phyloP scores from a whole-genome alignment of 352 stramenopile genomes.

The Globisporangium carolinianum region DNA sequence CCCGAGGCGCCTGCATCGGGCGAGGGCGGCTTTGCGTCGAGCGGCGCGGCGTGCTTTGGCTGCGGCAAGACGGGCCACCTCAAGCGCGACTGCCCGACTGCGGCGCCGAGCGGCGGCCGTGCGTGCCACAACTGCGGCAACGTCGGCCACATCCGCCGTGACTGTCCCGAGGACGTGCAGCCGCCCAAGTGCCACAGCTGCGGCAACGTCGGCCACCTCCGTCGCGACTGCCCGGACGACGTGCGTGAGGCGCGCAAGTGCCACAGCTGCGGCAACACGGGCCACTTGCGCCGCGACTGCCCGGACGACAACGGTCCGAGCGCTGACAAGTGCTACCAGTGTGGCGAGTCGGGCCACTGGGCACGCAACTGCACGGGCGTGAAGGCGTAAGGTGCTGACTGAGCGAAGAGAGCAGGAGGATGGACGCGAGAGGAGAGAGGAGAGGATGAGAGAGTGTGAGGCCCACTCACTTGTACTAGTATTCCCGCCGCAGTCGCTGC shows the following conservation, averaged over 20 bases:
- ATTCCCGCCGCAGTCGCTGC: conserved; percentile 25
- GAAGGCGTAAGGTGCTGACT: conserved; percentile 33
- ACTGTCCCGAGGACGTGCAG: conserved; percentile 69
- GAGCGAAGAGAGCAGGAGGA: conserved; percentile 27
- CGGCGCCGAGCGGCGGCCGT: conserved; percentile 20
- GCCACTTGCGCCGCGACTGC: conserved; percentile 75
- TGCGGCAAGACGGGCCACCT: conserved; percentile 77
- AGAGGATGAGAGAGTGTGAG: conserved; percentile 17
- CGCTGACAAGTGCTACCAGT: conserved; percentile 82
- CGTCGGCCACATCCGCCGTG: conserved; percentile 65
- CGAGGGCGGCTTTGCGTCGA: conserved; percentile 25
- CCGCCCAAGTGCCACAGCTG: conserved; percentile 82
- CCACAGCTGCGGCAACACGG: conserved; percentile 62
- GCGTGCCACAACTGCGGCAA: conserved; percentile 83
- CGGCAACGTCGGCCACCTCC: conserved; percentile 57
- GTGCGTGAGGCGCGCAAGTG: conserved; percentile 64
- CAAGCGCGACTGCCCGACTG: conserved; percentile 72
- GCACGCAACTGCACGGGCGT: conserved; percentile 65
- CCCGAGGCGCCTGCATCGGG: conserved; percentile 38
- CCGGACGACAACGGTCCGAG: conserved; percentile 61
- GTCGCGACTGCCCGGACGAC: conserved; percentile 67
- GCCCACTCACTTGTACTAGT: conserved; percentile 56
- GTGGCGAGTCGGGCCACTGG: conserved; percentile 69
- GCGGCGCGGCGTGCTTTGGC: conserved; percentile 54
- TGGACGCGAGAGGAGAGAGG: conserved; percentile 31